Evolutionary conservation across 352 stramenopile genomes (phyloP).

Genomic region (Plasmopara muralis): DNA sequence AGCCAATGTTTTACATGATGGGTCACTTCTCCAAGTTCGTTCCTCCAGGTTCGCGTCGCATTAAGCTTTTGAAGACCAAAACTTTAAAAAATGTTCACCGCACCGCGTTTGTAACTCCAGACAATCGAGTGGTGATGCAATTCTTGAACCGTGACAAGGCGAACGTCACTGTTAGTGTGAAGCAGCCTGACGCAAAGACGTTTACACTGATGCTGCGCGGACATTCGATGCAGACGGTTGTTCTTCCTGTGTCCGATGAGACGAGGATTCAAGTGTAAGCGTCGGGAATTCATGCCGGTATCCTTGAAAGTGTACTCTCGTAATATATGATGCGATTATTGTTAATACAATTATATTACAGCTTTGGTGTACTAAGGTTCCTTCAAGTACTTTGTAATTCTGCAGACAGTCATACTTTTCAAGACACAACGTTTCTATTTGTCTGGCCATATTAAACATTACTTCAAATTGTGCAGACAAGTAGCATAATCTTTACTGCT

Average conservation of each 20-base stretch:
- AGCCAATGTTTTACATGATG: conserved; percentile 61
- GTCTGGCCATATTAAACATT: no score
- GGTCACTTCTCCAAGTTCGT: conserved; percentile 58
- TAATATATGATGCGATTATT: no score
- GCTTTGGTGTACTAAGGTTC: no score
- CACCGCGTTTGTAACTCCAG: conserved; percentile 42
- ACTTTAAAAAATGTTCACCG: conserved; percentile 30
- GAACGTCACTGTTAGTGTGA: conserved; percentile 21
- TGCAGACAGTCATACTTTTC: no score
- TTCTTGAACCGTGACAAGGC: conserved; percentile 37
- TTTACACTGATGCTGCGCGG: conserved; percentile 16
- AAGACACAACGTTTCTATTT: no score
- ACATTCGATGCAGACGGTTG: conserved; percentile 25
- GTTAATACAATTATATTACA: no score
- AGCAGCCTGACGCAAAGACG: conserved; percentile 17
- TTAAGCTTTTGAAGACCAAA: conserved; percentile 34
- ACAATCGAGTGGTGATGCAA: conserved; percentile 37
- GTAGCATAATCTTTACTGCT: no score
- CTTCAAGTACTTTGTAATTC: no score
- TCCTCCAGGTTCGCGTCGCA: conserved; percentile 33
- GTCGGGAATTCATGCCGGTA: no score
- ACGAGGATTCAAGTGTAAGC: conserved; percentile 20
- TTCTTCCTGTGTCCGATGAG: conserved; percentile 22
- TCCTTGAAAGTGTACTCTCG: no score
- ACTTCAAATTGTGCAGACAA: no score